Base-by-base conservation (phyloP, 345 rosid species). In the Pugionium dolabratum region DNA sequence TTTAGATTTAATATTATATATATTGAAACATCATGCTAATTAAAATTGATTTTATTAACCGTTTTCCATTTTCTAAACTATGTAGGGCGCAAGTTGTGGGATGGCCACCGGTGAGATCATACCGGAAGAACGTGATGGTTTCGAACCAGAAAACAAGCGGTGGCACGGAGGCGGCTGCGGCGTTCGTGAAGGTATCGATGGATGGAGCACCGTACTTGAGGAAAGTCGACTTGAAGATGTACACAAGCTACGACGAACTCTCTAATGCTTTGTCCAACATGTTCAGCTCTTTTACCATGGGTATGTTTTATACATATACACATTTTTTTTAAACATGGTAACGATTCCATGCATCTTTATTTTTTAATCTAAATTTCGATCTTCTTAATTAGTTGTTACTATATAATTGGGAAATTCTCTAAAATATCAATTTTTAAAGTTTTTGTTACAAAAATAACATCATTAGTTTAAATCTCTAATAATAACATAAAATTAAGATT, bases 81-180 rank as follows among this genome's bases (percentile, higher is more conserved):
- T 37, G 46, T 69, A 79, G 96, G 91, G 85, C 90, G 56, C 98
- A 86, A 32, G 89, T 89, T 6, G 92, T 87, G 69, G 98, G 98
- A n/a, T 91, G 98, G 98, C 98, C 98, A 4, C 98, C 98, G 1
- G 90, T 91, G 30, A 74, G 98, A 56, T 84, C 98, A n/a, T 91
- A 75, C 79, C 63, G 89, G 10, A 91, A 91, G 86, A 88, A 84
- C 80, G 72, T 85, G 75, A 48, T 86, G 72, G 74, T 72, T 9
- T 79, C 66, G 3, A 32, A 57, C 68, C 84, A 79, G 34, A 87
- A 83, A 76, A 48, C 78, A 66, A 76, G 54, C 75, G 39, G 9
- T 37, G 26, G 54, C 25, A 7, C 66, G 4, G 76, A 50, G 55
- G 39, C 33, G 79, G 8, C 28, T 6, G 74, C 79, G 6, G 71